phyloP scores from a whole-genome alignment of 768 basidiomycete species.

The Phylloporus sp. region DNA sequence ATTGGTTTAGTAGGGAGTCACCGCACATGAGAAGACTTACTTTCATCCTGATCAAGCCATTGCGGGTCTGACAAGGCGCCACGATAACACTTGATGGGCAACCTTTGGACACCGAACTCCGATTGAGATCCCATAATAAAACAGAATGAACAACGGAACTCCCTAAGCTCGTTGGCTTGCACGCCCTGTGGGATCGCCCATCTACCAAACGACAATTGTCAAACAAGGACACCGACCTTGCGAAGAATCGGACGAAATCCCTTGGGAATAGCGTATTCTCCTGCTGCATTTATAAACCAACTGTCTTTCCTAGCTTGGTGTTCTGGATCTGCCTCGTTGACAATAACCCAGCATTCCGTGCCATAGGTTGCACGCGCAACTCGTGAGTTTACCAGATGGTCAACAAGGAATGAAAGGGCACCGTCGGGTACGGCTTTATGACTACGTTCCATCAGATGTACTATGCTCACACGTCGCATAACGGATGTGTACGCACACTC shows the following conservation, averaged over 20 bases:
- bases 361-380: conserved; percentile 46
- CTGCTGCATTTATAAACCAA: conserved; percentile 2
- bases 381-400: conserved; percentile 42
- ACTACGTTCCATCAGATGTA: conserved; percentile 9
- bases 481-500: conserved; percentile 38
- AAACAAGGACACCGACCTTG: not conserved
- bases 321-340: conserved; percentile 1
- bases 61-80: conserved; percentile 3
- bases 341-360: conserved; percentile 41
- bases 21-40: not conserved
- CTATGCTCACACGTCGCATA: no score
- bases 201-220: not conserved
- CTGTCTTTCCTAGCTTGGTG: conserved; percentile 6
- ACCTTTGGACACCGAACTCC: not conserved
- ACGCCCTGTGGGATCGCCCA: conserved; percentile 1
- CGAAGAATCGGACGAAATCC: conserved; percentile 4
- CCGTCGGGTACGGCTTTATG: conserved; percentile 52
- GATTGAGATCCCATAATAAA: not conserved
- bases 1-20: not conserved
- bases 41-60: conserved; percentile 9
- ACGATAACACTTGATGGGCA: conserved; percentile 12
- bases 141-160: conserved; percentile 13
- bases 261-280: not conserved
- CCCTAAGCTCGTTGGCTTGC: conserved; percentile 5
- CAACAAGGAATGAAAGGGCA: conserved; percentile 35